Percentiles rank a stretch among this genome's conserved stretches.
These are phyloP conservation scores for Suillus hirtellus DNA, from an alignment of 768 basidiomycete genomes.

Conservation along the genomic window DNA sequence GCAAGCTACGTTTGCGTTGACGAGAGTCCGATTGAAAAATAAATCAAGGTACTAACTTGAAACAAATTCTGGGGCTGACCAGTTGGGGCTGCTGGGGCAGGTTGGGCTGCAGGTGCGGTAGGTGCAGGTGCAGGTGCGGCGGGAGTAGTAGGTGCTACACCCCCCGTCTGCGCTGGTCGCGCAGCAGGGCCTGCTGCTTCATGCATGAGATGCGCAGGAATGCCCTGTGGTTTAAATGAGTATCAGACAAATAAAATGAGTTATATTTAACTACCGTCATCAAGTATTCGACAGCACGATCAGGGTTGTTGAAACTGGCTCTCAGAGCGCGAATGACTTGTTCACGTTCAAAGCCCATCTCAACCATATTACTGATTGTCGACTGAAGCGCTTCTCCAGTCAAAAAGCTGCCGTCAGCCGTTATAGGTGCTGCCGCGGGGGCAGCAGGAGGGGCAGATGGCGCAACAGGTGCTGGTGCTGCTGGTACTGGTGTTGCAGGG, in stretches of 20 bases:
- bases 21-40: background rate
- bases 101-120: conserved; percentile 37
- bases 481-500: conserved; percentile 31
- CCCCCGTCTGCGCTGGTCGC: conserved; percentile 21
- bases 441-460: conserved; percentile 31
- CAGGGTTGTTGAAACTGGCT: conserved; percentile 96
- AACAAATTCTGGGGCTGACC: conserved; percentile 81
- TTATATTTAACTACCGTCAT: conserved; percentile 67
- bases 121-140: conserved; percentile 36
- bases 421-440: conserved; percentile 32
- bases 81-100: conserved; percentile 38
- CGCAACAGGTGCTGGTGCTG: conserved; percentile 33
- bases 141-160: conserved; percentile 37
- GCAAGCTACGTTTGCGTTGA: conserved; percentile 51
- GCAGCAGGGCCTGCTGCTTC: conserved; percentile 33
- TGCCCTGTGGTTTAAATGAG: conserved; percentile 55
- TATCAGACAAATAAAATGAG: conserved; percentile 10
- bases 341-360: conserved; percentile 93
- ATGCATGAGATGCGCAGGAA: conserved; percentile 67
- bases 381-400: conserved; percentile 74
- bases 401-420: conserved; percentile 65
- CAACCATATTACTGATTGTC: conserved; percentile 80
- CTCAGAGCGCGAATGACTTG: conserved; percentile 83
- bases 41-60: conserved; percentile 50
- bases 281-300: conserved; percentile 97